These are phyloP conservation scores for Aspergillus bertholletiae DNA, from an alignment of 495 filamentous ascomycete genomes.

Conservation along the genomic window DNA sequence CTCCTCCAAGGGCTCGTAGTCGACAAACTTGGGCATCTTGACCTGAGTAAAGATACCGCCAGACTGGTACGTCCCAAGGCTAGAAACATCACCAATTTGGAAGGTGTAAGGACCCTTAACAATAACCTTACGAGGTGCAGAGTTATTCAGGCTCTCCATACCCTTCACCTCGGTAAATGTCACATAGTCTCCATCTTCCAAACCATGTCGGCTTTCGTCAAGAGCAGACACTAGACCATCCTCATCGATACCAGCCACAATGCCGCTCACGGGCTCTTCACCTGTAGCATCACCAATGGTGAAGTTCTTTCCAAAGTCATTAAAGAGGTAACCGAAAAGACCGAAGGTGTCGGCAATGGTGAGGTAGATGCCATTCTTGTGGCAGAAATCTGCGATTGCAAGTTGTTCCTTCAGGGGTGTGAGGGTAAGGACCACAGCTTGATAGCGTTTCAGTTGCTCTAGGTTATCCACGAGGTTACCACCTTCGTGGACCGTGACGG, in stretches of 20 bases:
- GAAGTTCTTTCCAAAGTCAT: slow-evolving; percentile 94
- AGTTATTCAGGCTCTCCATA: slow-evolving; percentile 84
- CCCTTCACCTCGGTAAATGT: slow-evolving; percentile 91
- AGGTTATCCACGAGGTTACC: slow-evolving; percentile 64
- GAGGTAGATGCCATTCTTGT: slow-evolving; percentile 84
- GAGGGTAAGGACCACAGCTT: slow-evolving; percentile 87
- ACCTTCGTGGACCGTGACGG: slow-evolving; percentile 70
- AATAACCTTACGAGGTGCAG: slow-evolving; percentile 79
- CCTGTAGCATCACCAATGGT: slow-evolving; percentile 85
- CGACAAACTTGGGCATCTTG: slow-evolving; percentile 93
- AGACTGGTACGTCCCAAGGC: slow-evolving; percentile 75
- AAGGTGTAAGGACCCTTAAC: slow-evolving; percentile 97
- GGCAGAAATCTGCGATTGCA: slow-evolving; percentile 84
- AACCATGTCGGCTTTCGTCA: slow-evolving; percentile 91
- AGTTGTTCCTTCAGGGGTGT: slow-evolving; percentile 76
- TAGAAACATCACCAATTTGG: slow-evolving; percentile 89
- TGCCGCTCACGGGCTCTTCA: slow-evolving; percentile 82
- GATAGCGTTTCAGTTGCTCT: slow-evolving; percentile 76
- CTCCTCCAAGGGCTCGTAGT: slow-evolving; percentile 75
- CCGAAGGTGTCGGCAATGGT: slow-evolving; percentile 87
- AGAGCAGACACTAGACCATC: slow-evolving; percentile 90
- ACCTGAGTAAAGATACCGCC: slow-evolving; percentile 92
- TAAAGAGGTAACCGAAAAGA: slow-evolving; percentile 93
- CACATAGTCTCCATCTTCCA: slow-evolving; percentile 95
- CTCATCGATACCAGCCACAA: slow-evolving; percentile 83